Evolutionary conservation across 148 eudicot genomes (phyloP), one percentile per base, ranked within the genome.

Genomic region (Chenopodium suecicum): DNA sequence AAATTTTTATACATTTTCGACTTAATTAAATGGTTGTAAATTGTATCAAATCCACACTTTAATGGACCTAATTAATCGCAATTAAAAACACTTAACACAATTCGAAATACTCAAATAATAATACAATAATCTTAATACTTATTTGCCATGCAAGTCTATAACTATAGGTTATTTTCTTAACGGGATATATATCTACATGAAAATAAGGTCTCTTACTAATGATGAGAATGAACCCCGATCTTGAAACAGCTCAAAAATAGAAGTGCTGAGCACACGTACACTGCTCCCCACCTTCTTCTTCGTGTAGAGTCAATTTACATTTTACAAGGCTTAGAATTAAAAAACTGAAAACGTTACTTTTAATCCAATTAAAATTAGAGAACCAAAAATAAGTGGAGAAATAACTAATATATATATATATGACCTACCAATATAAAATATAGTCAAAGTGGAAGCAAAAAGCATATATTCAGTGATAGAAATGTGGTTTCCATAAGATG

Each of bases 401-500:
- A 50, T 5, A 12, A 74, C 44, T 0, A 41, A 41, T 41, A 5
- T 62, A 58, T 17, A 58, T 17, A 50, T 4, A 12, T 62, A 58
- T 17, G 78, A n/a, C 78, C 47, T 75, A 75, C 78, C 63, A 56
- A 19, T n/a, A 56, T 4, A 17, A 31, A 75, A 22, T 27, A 62
- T 62, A 4, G 27, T 5, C 62, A 74, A 74, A 54, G 67, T 75
- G 66, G 66, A 75, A 75, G 78, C 67, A 75, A 20, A 75, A 75
- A 58, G 78, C 66, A 75, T 41, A 6, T 6, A 6, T 41, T 41
- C 7, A 41, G 44, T 6, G 54, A 16, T 52, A 47, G 10, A 22
- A 75, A 75, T 52, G 78, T 27, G 67, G 78, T 75, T 56, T 56
- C 78, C 64, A 75, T 75, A 54, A 58, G 78, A 11, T 31, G 47